Percentiles rank a stretch among this genome's conserved stretches.
Evolutionary conservation across 2,329 filamentous ascomycete genomes (phyloP).

Genomic region (Cladosporium sp.): DNA sequence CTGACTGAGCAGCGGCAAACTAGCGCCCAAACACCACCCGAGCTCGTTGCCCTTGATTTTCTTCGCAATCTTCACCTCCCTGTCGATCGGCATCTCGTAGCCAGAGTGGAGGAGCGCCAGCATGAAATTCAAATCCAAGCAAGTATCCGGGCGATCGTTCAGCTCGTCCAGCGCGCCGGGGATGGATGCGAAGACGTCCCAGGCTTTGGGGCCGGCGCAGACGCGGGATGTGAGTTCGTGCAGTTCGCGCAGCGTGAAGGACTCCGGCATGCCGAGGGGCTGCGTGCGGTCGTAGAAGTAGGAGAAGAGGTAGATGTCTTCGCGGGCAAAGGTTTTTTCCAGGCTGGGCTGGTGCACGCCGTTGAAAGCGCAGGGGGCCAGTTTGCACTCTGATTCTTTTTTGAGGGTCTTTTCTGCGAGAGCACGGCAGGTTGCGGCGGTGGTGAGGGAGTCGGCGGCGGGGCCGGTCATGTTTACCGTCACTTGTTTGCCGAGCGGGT

Average conservation of each 20-base stretch:
- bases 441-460: conserved; percentile 51
- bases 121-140: conserved; percentile 96
- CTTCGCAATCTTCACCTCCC: conserved; percentile 97
- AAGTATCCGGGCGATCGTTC: conserved; percentile 77
- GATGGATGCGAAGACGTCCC: conserved; percentile 75
- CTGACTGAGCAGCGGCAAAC: conserved; percentile 36
- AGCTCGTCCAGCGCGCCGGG: conserved; percentile 77
- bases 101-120: conserved; percentile 85
- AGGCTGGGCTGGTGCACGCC: conserved; percentile 91
- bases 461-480: conserved; percentile 88
- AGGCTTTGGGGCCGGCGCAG: conserved; percentile 76
- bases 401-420: conserved; percentile 85
- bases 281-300: conserved; percentile 97
- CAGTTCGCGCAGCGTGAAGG: conserved; percentile 86
- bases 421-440: conserved; percentile 78
- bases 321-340: conserved; percentile 82
- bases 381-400: conserved; percentile 75
- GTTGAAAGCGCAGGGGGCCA: conserved; percentile 97
- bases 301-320: conserved; percentile 94
- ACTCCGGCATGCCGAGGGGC: conserved; percentile 96
- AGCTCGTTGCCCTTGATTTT: conserved; percentile 97
- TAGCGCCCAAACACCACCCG: conserved; percentile 95
- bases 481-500: conserved; percentile 59
- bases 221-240: conserved; percentile 80
- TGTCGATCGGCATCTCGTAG: conserved; percentile 95